These are phyloP conservation scores for Neonectria ditissima DNA, from an alignment of 2,329 filamentous ascomycete species.

Conservation along the genomic window DNA sequence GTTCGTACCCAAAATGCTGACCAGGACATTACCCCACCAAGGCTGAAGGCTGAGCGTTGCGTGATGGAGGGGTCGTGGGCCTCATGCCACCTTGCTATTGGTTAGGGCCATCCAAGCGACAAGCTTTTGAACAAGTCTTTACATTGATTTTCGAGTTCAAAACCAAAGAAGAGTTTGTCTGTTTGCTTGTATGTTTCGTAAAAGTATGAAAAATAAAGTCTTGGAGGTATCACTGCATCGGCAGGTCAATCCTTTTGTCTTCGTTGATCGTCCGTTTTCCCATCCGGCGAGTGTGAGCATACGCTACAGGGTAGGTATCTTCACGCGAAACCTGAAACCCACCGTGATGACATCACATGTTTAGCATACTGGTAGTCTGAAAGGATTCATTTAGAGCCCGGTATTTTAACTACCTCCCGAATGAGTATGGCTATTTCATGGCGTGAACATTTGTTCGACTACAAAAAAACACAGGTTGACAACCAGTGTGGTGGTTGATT, in stretches of 20 bases:
- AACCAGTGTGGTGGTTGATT: neutral
- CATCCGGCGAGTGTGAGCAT: no score
- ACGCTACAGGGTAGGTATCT: conserved; percentile 8
- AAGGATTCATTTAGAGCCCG: neutral
- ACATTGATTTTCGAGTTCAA: neutral
- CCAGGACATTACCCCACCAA: conserved; percentile 44
- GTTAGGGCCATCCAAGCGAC: conserved; percentile 4
- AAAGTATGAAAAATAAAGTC: neutral
- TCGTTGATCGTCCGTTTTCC: neutral
- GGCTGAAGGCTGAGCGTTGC: conserved; percentile 32
- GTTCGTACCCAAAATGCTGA: conserved; percentile 24
- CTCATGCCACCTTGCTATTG: conserved; percentile 35
- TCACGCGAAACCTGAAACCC: neutral
- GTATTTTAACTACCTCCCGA: no score
- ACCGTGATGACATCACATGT: conserved; percentile 1
- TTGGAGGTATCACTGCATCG: neutral
- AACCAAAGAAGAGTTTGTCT: neutral
- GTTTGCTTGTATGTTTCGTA: neutral
- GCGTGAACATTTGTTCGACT: neutral
- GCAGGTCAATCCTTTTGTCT: neutral
- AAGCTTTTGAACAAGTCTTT: neutral
- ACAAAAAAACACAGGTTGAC: neutral
- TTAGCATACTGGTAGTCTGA: neutral
- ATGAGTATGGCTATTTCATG: neutral
- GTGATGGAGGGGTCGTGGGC: conserved; percentile 45